Conservation (phyloP, 2,329 filamentous ascomycete species). For the Ophiostoma pallidulum region DNA sequence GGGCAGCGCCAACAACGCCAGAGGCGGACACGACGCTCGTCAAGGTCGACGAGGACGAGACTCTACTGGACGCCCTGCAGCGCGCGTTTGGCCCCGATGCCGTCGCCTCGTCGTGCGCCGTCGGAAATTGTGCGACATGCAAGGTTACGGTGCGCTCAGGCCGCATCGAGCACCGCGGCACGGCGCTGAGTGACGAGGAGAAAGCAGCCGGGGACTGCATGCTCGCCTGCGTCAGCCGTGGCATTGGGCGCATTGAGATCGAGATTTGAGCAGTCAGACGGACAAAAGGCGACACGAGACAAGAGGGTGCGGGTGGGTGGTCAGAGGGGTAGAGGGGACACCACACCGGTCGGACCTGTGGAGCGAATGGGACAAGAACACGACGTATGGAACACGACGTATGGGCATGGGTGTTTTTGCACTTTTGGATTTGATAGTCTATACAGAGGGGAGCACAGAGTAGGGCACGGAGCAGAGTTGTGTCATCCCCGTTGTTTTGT, state of each 20-base stretch:
- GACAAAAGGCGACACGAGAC: too few relatives aligned
- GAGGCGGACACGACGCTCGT: slow-evolving; percentile 23
- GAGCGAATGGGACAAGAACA: too few relatives aligned
- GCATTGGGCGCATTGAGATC: slow-evolving; percentile 38
- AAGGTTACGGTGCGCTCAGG: slow-evolving; percentile 34
- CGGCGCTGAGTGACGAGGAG: slow-evolving; percentile 36
- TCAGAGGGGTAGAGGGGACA: too few relatives aligned
- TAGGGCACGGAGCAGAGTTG: too few relatives aligned
- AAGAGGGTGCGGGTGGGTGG: too few relatives aligned
- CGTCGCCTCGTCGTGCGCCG: slow-evolving; percentile 41
- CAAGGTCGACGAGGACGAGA: slow-evolving; percentile 38
- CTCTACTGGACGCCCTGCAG: slow-evolving; percentile 38
- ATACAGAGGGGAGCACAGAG: too few relatives aligned
- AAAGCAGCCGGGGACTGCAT: slow-evolving; percentile 29
- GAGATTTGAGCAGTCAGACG: slow-evolving; percentile 29
- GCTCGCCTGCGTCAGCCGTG: slow-evolving; percentile 44
- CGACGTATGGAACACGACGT: too few relatives aligned
- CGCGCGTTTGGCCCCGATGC: slow-evolving; percentile 30
- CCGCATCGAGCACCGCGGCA: slow-evolving; percentile 39
- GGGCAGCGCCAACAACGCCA: too few relatives aligned
- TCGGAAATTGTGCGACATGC: slow-evolving; percentile 47
- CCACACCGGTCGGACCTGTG: too few relatives aligned
- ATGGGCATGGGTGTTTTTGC: too few relatives aligned
- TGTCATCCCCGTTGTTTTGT: too few relatives aligned
- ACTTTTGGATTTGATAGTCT: too few relatives aligned